Evolutionary conservation across 352 stramenopile genomes (phyloP).

Genomic region (Pythium aquatile): DNA sequence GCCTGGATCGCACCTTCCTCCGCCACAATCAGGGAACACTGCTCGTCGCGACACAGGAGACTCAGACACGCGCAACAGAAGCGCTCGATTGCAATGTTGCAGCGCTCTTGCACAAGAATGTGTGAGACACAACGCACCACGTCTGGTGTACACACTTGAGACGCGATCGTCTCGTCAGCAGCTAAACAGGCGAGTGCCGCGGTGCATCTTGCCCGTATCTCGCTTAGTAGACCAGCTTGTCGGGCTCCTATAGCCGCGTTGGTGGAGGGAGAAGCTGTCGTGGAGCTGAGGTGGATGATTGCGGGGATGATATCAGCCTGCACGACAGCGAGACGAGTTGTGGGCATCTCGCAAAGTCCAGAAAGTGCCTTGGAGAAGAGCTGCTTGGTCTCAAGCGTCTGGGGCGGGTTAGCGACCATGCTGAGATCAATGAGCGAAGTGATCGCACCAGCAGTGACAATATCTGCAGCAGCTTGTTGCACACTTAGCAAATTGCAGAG

Average conservation of each 20-base stretch:
- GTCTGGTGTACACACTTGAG: constrained; percentile 40
- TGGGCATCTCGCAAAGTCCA: constrained; percentile 55
- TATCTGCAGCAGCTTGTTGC: constrained; percentile 65
- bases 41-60: constrained; percentile 66
- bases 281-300: constrained; percentile 48
- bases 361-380: constrained; percentile 70
- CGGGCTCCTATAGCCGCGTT: constrained; percentile 9
- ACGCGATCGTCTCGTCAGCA: constrained; percentile 36
- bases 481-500: constrained; percentile 79
- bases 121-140: constrained; percentile 59
- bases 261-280: neutral
- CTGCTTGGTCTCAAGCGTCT: constrained; percentile 48
- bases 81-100: constrained; percentile 58
- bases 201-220: constrained; percentile 61
- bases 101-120: constrained; percentile 49
- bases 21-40: constrained; percentile 53
- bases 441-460: constrained; percentile 65
- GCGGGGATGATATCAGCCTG: constrained; percentile 56
- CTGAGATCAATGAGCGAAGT: constrained; percentile 63
- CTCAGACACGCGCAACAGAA: constrained; percentile 74
- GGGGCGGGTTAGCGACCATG: constrained; percentile 32
- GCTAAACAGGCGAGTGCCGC: constrained; percentile 65
- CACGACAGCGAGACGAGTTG: constrained; percentile 47
- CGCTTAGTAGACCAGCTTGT: constrained; percentile 29
- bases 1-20: constrained; percentile 51